Base-by-base conservation (phyloP, 495 filamentous ascomycete species). In the Cenococcum geophilum region DNA sequence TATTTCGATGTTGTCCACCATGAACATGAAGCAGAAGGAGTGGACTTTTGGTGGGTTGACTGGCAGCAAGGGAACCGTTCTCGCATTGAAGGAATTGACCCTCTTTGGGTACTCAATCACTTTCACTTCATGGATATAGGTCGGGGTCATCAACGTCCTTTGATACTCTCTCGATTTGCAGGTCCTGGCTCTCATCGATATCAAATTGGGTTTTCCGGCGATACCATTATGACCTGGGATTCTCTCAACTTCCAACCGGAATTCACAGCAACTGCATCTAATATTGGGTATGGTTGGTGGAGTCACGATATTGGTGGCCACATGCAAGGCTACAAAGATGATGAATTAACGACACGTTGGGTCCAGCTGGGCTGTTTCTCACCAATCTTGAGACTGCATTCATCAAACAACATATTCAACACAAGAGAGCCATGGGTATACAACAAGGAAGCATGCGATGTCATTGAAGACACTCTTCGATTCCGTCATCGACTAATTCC, bases 201-300 rank as follows among this genome's bases (percentile, higher is more conserved):
- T 61, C 82, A 82, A 12, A 74, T 84, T 43, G 82, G 82, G 9
- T 85, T 85, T 63, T 84, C 82, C 2, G 82, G 82, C 1, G 82
- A 85, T 60, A 79, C 77, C 0, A 59, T 78, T 14, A 77, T 81
- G 37, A 79, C 78, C 2, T 85, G 82, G 82, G 76, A 68, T 0
- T 82, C 80, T 0, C 75, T 85, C 1, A 60, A 77, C 1, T 85
- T 84, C 67, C 82, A 85, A 65, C 80, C 82, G 25, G 82, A 85
- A 60, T 85, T 84, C 67, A 85, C 82, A 0, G 78, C 80, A 5
- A 83, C 81, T 0, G 79, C 82, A 0, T 83, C 80, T 14, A 85
- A 85, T 71, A 84, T 85, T 59, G 82, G 82, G 3, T 85, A 79
- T 59, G 82, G 82, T 9, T 85, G 82, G 82, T 85, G 82, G 82